These are phyloP conservation scores for Handroanthus guayacan DNA, from an alignment of 257 asterid genomes.

Conservation along the genomic window DNA sequence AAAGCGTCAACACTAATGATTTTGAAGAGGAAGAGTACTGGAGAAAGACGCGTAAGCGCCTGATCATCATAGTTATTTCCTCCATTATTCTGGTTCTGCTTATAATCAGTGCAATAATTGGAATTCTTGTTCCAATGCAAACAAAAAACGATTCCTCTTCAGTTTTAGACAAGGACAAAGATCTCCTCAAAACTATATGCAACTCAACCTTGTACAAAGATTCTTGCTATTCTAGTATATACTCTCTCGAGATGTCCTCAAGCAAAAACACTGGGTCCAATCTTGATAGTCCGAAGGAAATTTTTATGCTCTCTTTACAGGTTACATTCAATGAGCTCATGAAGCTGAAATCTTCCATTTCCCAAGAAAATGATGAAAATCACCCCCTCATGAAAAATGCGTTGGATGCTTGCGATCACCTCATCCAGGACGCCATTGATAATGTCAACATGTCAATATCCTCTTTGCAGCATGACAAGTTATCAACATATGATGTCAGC, in stretches of 20 bases:
- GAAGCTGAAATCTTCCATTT: conserved; percentile 18
- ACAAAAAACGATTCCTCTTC: conserved; percentile 13
- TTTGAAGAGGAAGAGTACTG: conserved; percentile 41
- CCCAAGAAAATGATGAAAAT: neutral
- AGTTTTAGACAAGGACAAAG: neutral
- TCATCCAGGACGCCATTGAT: conserved; percentile 36
- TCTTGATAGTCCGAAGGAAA: conserved; percentile 15
- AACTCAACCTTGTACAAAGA: conserved; percentile 39
- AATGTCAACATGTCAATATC: conserved; percentile 38
- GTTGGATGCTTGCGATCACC: conserved; percentile 21
- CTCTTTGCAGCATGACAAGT: neutral
- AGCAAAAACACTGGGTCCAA: neutral
- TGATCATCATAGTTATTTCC: conserved; percentile 38
- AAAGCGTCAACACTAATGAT: conserved; percentile 32
- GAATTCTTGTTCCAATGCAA: conserved; percentile 34
- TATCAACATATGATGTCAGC: conserved; percentile 2
- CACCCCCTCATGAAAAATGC: neutral
- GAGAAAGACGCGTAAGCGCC: conserved; percentile 38
- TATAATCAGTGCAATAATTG: conserved; percentile 29
- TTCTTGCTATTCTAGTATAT: conserved; percentile 48
- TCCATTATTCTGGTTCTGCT: conserved; percentile 30
- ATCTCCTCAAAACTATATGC: conserved; percentile 29
- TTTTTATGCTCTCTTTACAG: conserved; percentile 41
- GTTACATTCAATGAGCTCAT: conserved; percentile 38
- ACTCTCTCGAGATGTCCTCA: conserved; percentile 35